A percentile compares a stretch with the other conserved stretches of the same genome.
Evolutionary conservation across 495 filamentous ascomycete species (phyloP).

Genomic region (Aspergillus asperescens): DNA sequence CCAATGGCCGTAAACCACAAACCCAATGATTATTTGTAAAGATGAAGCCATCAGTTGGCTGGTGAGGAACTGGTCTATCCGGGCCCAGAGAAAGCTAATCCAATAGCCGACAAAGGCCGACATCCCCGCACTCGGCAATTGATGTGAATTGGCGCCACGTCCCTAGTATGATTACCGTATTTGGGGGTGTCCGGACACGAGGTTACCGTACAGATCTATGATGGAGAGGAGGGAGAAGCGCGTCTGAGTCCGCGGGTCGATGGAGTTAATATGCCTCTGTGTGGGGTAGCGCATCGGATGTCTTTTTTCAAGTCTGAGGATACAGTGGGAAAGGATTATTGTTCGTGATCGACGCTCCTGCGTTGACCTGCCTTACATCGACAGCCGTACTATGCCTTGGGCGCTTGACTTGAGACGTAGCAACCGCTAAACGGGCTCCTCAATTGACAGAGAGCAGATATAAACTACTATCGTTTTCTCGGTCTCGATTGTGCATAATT

Average conservation of each 20-base stretch:
- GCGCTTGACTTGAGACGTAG: too few relatives aligned
- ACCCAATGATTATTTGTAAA: neutral
- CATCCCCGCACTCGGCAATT: constrained; percentile 30
- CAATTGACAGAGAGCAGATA: too few relatives aligned
- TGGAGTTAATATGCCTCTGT: neutral
- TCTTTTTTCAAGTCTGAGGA: neutral
- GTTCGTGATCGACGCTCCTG: neutral
- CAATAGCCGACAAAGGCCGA: constrained; percentile 22
- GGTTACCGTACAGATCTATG: constrained; percentile 9
- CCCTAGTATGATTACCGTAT: constrained; percentile 7
- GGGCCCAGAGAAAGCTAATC: constrained; percentile 8
- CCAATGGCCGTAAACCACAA: neutral
- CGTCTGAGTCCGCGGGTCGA: neutral
- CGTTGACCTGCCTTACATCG: neutral
- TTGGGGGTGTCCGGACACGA: neutral
- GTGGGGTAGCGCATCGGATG: neutral
- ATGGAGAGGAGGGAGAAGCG: neutral
- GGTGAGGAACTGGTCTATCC: neutral
- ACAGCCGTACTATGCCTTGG: too few relatives aligned
- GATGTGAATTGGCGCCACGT: constrained; percentile 5
- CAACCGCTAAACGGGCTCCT: too few relatives aligned
- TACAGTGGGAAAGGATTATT: neutral
- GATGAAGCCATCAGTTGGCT: neutral
- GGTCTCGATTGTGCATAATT: too few relatives aligned
- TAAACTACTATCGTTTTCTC: too few relatives aligned